Evolutionary conservation across 352 stramenopile species (phyloP).

Genomic region (Phytophthora crassamura): DNA sequence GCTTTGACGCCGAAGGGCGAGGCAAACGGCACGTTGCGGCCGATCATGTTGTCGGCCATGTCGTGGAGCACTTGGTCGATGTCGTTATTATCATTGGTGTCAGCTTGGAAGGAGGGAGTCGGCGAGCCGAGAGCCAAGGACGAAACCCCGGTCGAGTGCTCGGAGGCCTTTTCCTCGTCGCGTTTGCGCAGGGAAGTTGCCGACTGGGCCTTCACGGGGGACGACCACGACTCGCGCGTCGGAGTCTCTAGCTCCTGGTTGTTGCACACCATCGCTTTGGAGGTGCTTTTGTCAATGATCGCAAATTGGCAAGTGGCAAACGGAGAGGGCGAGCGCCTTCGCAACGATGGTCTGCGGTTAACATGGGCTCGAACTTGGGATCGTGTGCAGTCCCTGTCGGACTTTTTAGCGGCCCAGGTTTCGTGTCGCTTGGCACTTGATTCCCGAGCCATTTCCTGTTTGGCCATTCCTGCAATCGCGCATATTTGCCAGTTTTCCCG

Average conservation of each 20-base stretch:
- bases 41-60: conserved; percentile 58
- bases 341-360: conserved; percentile 11
- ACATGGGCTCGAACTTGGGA: conserved; percentile 9
- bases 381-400: conserved; percentile 13
- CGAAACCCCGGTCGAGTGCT: conserved; percentile 23
- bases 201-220: conserved; percentile 20
- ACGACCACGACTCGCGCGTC: conserved; percentile 7
- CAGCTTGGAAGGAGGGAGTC: conserved; percentile 14
- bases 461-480: conserved; percentile 14
- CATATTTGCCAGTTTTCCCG: conserved; percentile 29
- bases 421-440: not conserved
- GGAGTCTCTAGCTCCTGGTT: conserved; percentile 24
- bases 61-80: conserved; percentile 35
- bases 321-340: not conserved
- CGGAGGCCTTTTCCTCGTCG: conserved; percentile 17
- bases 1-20: conserved; percentile 77
- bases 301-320: conserved; percentile 26
- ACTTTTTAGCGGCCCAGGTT: conserved; percentile 1
- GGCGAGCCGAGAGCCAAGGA: conserved; percentile 29
- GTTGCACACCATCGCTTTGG: conserved; percentile 30
- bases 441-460: conserved; percentile 26
- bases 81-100: conserved; percentile 1
- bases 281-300: conserved; percentile 4
- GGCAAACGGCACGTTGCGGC: conserved; percentile 54
- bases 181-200: conserved; percentile 13